These are phyloP conservation scores for Larix sibirica DNA, from an alignment of 83 land plant species.

Conservation along the genomic window DNA sequence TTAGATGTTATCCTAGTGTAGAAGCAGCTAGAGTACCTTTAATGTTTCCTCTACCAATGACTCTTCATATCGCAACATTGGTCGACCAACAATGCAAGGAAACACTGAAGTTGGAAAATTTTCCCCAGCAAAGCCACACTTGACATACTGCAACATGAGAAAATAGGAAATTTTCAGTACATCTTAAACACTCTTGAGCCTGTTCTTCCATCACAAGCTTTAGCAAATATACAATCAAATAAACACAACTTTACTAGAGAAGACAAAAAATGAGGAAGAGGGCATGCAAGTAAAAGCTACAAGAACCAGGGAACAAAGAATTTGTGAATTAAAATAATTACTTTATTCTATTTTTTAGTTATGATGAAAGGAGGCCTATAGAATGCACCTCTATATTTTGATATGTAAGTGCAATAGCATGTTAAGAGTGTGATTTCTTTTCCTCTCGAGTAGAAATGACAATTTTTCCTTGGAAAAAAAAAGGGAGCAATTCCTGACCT, in stretches of 20 bases:
- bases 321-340: not conserved
- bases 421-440: too few relatives aligned
- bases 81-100: conserved; percentile 95
- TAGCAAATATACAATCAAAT: not conserved
- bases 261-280: not conserved
- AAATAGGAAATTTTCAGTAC: not conserved
- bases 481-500: too few relatives aligned
- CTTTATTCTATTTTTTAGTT: not conserved
- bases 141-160: conserved; percentile 81
- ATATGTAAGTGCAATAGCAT: too few relatives aligned
- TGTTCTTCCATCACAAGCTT: not conserved
- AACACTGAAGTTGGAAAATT: conserved; percentile 98
- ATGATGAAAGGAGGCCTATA: too few relatives aligned
- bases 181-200: not conserved
- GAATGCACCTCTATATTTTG: too few relatives aligned
- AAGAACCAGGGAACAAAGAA: not conserved
- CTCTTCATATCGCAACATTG: conserved; percentile 92
- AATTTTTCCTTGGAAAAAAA: too few relatives aligned
- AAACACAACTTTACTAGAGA: not conserved
- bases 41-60: conserved; percentile 83
- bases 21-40: conserved; percentile 41
- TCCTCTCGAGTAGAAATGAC: too few relatives aligned
- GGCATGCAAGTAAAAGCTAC: not conserved
- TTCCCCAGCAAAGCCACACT: conserved; percentile 99
- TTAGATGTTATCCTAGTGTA: not conserved